Conservation (phyloP, 1,284 basidiomycete species). For the Amylostereum chailletii region DNA sequence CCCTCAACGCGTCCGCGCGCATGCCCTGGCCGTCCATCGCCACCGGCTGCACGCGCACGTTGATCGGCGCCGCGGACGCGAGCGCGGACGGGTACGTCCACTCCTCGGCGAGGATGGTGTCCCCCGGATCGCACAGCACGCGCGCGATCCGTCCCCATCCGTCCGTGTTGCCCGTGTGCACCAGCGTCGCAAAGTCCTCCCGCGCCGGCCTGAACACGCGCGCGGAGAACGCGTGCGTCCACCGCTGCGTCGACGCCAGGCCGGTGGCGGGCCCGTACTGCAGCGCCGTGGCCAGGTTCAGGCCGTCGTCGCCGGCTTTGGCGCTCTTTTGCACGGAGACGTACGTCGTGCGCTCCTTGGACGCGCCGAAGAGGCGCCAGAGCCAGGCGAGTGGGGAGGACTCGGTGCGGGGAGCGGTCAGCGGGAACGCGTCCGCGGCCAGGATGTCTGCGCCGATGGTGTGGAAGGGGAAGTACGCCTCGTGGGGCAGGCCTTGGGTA, state of each 20-base stretch:
- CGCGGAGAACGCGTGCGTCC: slow-evolving; percentile 50
- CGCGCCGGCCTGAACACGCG: slow-evolving; percentile 66
- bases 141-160: slow-evolving; percentile 50
- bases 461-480: slow-evolving; percentile 57
- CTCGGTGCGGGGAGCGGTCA: slow-evolving; percentile 5
- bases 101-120: slow-evolving; percentile 63
- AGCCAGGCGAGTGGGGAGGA: slow-evolving; percentile 48
- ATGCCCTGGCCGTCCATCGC: slow-evolving; percentile 72
- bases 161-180: slow-evolving; percentile 74
- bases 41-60: slow-evolving; percentile 46
- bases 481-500: slow-evolving; percentile 45
- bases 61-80: slow-evolving; percentile 34
- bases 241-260: slow-evolving; percentile 38
- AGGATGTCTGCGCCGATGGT: slow-evolving; percentile 39
- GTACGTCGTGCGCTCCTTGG: slow-evolving; percentile 35
- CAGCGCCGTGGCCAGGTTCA: slow-evolving; percentile 60
- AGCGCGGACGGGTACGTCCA: slow-evolving; percentile 62
- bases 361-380: slow-evolving; percentile 51
- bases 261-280: slow-evolving; percentile 69
- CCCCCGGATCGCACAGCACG: slow-evolving; percentile 66
- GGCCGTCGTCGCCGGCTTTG: slow-evolving; percentile 29
- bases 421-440: slow-evolving; percentile 24
- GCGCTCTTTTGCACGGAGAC: slow-evolving; percentile 60
- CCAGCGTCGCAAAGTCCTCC: slow-evolving; percentile 51
- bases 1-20: slow-evolving; percentile 50